Base-by-base conservation (phyloP, 148 eudicot genomes). In the Cornus kousa region DNA sequence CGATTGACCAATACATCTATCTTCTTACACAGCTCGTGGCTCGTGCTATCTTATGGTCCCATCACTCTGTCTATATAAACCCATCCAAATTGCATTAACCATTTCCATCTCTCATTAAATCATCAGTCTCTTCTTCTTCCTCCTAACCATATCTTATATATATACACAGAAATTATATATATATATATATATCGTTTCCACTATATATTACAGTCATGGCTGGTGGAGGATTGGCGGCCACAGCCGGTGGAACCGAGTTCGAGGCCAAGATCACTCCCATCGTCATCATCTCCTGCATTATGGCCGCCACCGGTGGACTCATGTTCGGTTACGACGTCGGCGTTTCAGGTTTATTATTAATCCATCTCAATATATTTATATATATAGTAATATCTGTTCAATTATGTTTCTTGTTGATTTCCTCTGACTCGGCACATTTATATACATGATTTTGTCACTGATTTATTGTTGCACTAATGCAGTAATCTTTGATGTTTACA, bases 321-420 rank as follows among this genome's bases (percentile, higher is more conserved):
- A 94, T 94, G 98, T 94, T 94, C 64, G 98, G 98, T 31, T 95
- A 95, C 55, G 98, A 95, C 62, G 94, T 95, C 39, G 98, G 98
- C 16, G 88, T 95, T 74, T 95, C 98, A 78, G 98, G 98, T 95
- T 46, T 53, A 19, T 20, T 62, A 62, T n/a, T 20, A 62, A 13
- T 57, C 20, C 19, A 9, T 57, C 66, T 20, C 20, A 62, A 28
- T 28, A 28, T 28, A 28, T 28, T 0, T 20, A 43, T 35, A 35
- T 35, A 35, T 35, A 35, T 35, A 35, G 37, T 35, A 35, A 2
- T 35, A 35, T 35, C 37, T 35, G 37, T 35, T 35, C 4, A 43
- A 43, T 6, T 43, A 43, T 6, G 48, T 43, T 6, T 43, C 48
- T 43, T 6, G 6, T 6, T 43, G 48, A 43, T 43, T 43, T 43